A percentile compares a stretch with the other conserved stretches of the same genome.
phyloP scores from a whole-genome alignment of 129 eudicot genomes.

The Tanacetum coccineum region DNA sequence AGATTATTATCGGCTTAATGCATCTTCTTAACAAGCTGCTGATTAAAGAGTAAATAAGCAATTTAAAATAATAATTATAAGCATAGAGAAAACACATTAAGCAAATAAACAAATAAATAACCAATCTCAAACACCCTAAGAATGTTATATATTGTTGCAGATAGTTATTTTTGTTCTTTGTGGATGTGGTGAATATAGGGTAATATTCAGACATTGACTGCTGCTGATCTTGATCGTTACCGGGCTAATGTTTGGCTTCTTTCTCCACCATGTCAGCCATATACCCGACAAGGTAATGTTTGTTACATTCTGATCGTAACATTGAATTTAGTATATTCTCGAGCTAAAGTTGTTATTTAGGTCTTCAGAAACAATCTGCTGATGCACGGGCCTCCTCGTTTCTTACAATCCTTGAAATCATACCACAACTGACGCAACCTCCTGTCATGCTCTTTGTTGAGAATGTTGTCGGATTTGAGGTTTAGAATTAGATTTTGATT shows the following conservation, averaged over 20 bases:
- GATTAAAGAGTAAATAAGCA: no score
- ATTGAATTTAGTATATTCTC: constrained; percentile 20
- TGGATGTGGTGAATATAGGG: constrained; percentile 52
- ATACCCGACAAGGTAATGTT: constrained; percentile 84
- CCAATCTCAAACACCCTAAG: no score
- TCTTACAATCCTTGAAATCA: constrained; percentile 72
- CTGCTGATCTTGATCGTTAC: constrained; percentile 88
- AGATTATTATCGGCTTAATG: no score
- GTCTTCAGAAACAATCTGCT: constrained; percentile 88
- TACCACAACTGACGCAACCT: constrained; percentile 66
- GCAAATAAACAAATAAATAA: no score
- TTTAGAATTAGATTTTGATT: constrained; percentile 19
- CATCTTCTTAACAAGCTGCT: no score
- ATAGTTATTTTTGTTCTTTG: constrained; percentile 18
- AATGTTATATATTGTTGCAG: neutral
- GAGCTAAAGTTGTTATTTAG: constrained; percentile 38
- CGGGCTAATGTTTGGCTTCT: constrained; percentile 87
- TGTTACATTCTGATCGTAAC: constrained; percentile 5
- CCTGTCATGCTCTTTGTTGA: constrained; percentile 87
- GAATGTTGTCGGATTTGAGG: constrained; percentile 99
- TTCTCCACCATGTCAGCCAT: constrained; percentile 99
- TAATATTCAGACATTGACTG: constrained; percentile 88
- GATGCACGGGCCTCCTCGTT: constrained; percentile 97
- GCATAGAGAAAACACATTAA: no score
- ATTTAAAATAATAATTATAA: no score